Conservation (phyloP, 2,329 filamentous ascomycete species). For the Zymoseptoria brevis region DNA sequence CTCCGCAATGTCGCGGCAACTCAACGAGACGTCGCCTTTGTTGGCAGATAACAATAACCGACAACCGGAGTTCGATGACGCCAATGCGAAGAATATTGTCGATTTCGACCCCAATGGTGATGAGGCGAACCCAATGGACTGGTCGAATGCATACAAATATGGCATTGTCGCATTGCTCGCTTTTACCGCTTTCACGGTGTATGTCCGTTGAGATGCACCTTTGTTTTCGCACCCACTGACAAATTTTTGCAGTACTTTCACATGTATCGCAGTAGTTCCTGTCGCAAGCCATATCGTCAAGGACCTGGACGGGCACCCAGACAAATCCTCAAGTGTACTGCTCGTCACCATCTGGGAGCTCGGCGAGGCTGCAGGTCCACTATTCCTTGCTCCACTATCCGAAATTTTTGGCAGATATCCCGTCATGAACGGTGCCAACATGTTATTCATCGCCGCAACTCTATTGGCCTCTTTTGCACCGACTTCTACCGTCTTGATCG, state of each 20-base stretch:
- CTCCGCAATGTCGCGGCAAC: background rate
- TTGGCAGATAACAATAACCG: constrained; percentile 2
- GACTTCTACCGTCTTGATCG: constrained; percentile 34
- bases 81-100: constrained; percentile 25
- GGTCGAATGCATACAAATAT: constrained; percentile 45
- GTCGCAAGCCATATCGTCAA: constrained; percentile 22
- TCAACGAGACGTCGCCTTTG: constrained; percentile 13
- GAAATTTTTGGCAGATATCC: constrained; percentile 37
- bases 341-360: constrained; percentile 45
- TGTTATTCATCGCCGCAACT: constrained; percentile 39
- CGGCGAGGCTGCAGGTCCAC: constrained; percentile 40
- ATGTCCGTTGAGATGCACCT: constrained; percentile 8
- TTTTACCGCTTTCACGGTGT: constrained; percentile 52
- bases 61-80: constrained; percentile 5
- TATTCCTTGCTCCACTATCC: constrained; percentile 40
- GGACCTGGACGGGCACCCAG: constrained; percentile 16
- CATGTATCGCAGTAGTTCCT: constrained; percentile 26
- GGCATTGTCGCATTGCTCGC: constrained; percentile 46
- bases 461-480: constrained; percentile 34
- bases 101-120: constrained; percentile 42
- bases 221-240: background rate
- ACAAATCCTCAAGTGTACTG: constrained; percentile 26
- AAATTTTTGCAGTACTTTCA: constrained; percentile 21
- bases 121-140: constrained; percentile 47
- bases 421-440: constrained; percentile 34